Evolutionary conservation across 1,284 basidiomycete genomes (phyloP).

Genomic region (Cystobasidium sp.): DNA sequence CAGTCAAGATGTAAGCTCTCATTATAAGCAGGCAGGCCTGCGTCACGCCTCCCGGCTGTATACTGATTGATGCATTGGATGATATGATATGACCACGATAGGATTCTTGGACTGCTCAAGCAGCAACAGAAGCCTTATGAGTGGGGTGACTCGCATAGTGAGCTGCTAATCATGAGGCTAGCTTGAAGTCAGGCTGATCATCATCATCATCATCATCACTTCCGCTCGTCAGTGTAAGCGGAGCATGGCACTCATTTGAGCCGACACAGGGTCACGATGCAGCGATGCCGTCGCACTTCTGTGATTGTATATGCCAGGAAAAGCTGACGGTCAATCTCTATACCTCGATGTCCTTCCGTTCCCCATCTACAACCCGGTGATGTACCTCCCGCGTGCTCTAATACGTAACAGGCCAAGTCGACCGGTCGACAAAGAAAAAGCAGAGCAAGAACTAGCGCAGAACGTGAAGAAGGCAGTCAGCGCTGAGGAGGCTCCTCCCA

Average conservation of each 20-base stretch:
- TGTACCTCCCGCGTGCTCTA: not conserved
- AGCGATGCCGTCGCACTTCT: not conserved
- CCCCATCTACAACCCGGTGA: not conserved
- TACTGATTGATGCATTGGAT: not conserved
- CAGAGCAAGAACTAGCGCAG: constrained; percentile 83
- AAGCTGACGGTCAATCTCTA: not conserved
- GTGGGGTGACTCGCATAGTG: constrained; percentile 41
- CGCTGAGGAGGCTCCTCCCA: constrained; percentile 86
- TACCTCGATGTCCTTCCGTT: not conserved
- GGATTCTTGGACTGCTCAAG: constrained; percentile 30
- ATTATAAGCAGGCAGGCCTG: too few species aligned
- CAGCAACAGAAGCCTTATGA: constrained; percentile 29
- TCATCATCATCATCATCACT: not conserved
- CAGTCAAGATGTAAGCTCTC: too few species aligned
- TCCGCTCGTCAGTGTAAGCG: constrained; percentile 23
- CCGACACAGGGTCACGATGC: not conserved
- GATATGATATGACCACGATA: not conserved
- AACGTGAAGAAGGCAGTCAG: constrained; percentile 97
- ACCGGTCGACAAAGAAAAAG: constrained; percentile 95
- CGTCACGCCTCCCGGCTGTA: not conserved
- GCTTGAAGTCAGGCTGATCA: not conserved
- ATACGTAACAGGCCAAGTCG: constrained; percentile 69
- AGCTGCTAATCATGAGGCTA: not conserved
- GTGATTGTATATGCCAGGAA: not conserved
- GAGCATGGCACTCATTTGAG: too few species aligned